phyloP scores from a whole-genome alignment of 2,329 filamentous ascomycete species.

The Juglanconis oblonga region DNA sequence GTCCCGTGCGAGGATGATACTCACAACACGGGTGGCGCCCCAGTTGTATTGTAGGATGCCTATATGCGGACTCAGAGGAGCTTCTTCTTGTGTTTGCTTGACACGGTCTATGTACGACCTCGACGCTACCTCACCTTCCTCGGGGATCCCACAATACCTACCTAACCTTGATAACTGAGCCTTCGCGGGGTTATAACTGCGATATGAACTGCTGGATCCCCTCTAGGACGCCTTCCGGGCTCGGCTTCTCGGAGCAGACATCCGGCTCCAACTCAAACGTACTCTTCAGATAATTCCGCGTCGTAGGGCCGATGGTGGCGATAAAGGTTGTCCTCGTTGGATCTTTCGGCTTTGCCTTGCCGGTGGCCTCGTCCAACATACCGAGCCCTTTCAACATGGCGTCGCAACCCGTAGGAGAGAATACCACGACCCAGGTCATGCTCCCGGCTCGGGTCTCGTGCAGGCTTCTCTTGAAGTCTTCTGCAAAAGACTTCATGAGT shows the following conservation, averaged over 20 bases:
- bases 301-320: conserved; percentile 92
- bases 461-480: conserved; percentile 58
- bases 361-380: conserved; percentile 45
- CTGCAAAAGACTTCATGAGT: conserved; percentile 74
- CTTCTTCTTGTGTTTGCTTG: too few species aligned
- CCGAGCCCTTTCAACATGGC: conserved; percentile 55
- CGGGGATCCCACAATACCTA: too few species aligned
- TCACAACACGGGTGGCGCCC: too few species aligned
- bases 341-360: conserved; percentile 30
- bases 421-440: conserved; percentile 72
- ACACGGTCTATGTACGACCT: too few species aligned
- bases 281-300: conserved; percentile 66
- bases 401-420: conserved; percentile 65
- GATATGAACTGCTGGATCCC: conserved; percentile 55
- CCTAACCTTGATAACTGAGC: too few species aligned
- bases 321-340: conserved; percentile 55
- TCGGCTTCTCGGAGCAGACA: conserved; percentile 79
- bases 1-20: too few species aligned
- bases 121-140: too few species aligned
- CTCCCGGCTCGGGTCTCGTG: conserved; percentile 36
- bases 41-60: too few species aligned
- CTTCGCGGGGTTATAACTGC: neutral
- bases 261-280: conserved; percentile 68
- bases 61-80: too few species aligned
- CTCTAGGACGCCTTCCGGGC: conserved; percentile 71